A percentile compares a stretch with the other conserved stretches of the same genome.
Conservation (phyloP, 2,329 filamentous ascomycete species). For the Rhynchosporium graminicola region DNA sequence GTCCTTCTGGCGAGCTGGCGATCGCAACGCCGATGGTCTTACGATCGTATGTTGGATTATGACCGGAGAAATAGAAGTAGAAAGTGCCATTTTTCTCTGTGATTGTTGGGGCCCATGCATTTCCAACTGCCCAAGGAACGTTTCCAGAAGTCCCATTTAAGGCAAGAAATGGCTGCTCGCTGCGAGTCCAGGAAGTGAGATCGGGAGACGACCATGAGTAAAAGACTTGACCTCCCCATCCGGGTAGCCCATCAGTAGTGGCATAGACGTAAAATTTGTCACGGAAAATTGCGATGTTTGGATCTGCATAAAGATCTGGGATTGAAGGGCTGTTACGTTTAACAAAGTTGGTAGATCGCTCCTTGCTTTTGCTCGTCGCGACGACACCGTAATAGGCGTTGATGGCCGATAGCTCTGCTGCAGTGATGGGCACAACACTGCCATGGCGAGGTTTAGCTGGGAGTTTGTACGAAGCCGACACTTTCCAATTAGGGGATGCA, state of each 20-base stretch:
- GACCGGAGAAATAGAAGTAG: constrained; percentile 17
- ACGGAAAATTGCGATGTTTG: constrained; percentile 12
- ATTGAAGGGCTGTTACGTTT: constrained; percentile 6
- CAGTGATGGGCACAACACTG: constrained; percentile 13
- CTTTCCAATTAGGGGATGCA: constrained; percentile 12
- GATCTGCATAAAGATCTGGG: constrained; percentile 12
- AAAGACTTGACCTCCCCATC: constrained; percentile 16
- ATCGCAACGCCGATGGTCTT: constrained; percentile 17
- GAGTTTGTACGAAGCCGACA: constrained; percentile 10
- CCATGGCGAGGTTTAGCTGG: constrained; percentile 17
- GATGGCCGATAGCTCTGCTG: constrained; percentile 15
- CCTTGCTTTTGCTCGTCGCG: neutral
- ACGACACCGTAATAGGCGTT: constrained; percentile 9
- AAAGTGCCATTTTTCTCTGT: constrained; percentile 13
- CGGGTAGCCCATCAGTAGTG: constrained; percentile 12
- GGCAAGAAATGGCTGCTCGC: constrained; percentile 8
- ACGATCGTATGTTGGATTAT: constrained; percentile 16
- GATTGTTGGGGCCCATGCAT: constrained; percentile 17
- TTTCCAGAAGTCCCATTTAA: constrained; percentile 16
- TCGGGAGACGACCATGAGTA: constrained; percentile 17
- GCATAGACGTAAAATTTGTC: constrained; percentile 17
- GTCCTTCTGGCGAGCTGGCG: constrained; percentile 1
- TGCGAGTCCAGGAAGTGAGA: constrained; percentile 14
- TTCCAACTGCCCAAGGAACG: constrained; percentile 17
- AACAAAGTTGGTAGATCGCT: neutral